phyloP scores from a whole-genome alignment of 2,329 filamentous ascomycete species.

The Xenosphaeropsis pyriputrescens region DNA sequence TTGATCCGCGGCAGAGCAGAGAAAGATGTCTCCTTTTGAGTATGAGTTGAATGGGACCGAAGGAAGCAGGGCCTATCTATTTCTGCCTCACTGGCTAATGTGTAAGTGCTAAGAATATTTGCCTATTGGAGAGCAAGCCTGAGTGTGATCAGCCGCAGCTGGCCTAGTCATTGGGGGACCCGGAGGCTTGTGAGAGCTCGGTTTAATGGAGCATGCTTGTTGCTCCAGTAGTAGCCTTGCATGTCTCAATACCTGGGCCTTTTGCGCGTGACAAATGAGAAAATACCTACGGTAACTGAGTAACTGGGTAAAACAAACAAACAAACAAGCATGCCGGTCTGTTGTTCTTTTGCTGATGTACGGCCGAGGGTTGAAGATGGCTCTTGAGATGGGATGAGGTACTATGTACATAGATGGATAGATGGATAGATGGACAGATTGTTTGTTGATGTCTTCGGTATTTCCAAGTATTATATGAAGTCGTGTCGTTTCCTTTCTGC shows the following conservation, averaged over 20 bases:
- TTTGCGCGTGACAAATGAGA: neutral
- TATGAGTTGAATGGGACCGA: neutral
- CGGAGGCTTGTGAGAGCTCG: neutral
- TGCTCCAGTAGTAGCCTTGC: neutral
- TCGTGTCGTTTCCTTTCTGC: too few relatives aligned
- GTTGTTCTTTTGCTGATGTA: too few relatives aligned
- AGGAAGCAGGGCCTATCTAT: neutral
- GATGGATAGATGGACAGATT: too few relatives aligned
- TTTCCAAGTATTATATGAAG: too few relatives aligned
- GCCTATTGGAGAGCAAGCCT: neutral
- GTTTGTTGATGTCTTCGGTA: too few relatives aligned
- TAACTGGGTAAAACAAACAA: too few relatives aligned
- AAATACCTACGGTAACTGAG: neutral
- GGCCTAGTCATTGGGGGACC: neutral
- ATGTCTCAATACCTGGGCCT: neutral
- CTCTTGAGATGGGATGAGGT: too few relatives aligned
- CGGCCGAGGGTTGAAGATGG: too few relatives aligned
- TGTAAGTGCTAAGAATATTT: neutral
- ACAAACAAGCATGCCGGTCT: too few relatives aligned
- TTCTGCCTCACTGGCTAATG: neutral
- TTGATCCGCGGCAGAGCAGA: slow-evolving; percentile 1
- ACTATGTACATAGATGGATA: too few relatives aligned
- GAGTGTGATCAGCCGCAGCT: neutral
- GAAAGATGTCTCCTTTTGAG: neutral
- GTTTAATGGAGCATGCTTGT: neutral